These are phyloP conservation scores for Aspergillus spinulosporus DNA, from an alignment of 2,329 filamentous ascomycete genomes.

Conservation along the genomic window DNA sequence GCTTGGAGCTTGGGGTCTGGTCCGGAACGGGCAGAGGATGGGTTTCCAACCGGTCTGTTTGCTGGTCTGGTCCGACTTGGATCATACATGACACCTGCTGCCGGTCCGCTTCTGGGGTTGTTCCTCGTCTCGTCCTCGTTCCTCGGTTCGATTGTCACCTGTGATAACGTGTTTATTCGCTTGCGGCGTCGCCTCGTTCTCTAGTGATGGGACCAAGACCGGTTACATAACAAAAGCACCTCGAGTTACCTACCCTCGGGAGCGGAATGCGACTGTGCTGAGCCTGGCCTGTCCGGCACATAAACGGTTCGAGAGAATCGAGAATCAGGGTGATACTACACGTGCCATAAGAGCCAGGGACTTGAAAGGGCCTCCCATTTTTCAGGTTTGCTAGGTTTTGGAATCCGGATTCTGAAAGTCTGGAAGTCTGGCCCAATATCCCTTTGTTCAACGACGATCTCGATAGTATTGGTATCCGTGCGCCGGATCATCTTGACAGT, in stretches of 20 bases:
- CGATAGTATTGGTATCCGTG: slow-evolving; percentile 21
- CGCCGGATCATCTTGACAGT: slow-evolving; percentile 19
- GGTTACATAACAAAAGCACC: slow-evolving; percentile 14
- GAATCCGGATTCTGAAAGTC: not conserved
- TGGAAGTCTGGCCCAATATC: not conserved
- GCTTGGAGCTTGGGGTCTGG: not conserved
- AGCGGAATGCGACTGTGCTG: slow-evolving; percentile 22
- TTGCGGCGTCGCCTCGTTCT: not conserved
- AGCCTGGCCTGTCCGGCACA: not conserved
- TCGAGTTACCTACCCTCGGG: slow-evolving; percentile 14
- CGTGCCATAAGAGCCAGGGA: not conserved
- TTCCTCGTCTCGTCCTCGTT: not conserved
- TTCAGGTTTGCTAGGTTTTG: slow-evolving; percentile 8
- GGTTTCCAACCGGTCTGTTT: slow-evolving; percentile 21
- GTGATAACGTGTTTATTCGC: not conserved
- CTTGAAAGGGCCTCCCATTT: not conserved
- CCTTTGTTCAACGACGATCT: slow-evolving; percentile 9
- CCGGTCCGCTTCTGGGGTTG: not conserved
- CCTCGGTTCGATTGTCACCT: not conserved
- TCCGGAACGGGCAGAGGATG: slow-evolving; percentile 17
- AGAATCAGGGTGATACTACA: not conserved
- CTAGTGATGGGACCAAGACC: not conserved
- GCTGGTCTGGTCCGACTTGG: slow-evolving; percentile 6
- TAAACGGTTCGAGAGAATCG: not conserved
- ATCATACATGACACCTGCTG: not conserved